Evolutionary conservation across 164 flowering plant species (phyloP).

Genomic region (Vitis labrusca): DNA sequence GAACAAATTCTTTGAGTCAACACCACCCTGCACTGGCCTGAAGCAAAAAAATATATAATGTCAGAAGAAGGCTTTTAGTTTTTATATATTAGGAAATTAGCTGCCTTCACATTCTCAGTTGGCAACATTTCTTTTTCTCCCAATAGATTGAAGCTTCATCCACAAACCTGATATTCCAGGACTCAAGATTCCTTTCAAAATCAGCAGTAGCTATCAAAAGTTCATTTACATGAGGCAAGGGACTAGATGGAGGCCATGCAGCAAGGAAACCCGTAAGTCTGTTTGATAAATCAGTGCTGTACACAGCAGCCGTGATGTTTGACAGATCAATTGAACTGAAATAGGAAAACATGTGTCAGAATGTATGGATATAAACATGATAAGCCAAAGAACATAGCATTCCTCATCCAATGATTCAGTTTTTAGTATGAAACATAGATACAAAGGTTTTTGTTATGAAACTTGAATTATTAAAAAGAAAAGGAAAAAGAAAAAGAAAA

Average conservation of each 20-base stretch:
- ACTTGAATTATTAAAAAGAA: no score
- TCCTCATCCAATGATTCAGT: not conserved
- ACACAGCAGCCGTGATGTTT: conserved; percentile 77
- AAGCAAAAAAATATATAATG: conserved; percentile 1
- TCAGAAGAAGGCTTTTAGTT: conserved; percentile 1
- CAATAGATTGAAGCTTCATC: conserved; percentile 2
- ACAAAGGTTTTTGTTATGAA: no score
- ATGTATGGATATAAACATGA: not conserved
- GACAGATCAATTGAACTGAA: conserved; percentile 89
- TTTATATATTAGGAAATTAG: not conserved
- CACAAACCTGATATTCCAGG: conserved; percentile 78
- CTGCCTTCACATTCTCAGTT: not conserved
- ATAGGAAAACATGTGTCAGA: conserved; percentile 5
- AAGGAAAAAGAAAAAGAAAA: no score
- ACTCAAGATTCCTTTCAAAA: conserved; percentile 73
- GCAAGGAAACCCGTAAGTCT: conserved; percentile 68
- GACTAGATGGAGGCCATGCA: conserved; percentile 84
- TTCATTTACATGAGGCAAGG: conserved; percentile 76
- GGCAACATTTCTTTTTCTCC: not conserved
- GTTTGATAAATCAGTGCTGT: conserved; percentile 77
- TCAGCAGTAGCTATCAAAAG: conserved; percentile 76
- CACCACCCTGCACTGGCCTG: conserved; percentile 75
- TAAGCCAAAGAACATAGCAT: not conserved
- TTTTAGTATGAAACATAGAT: not conserved
- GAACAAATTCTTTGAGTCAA: conserved; percentile 69